Base-by-base conservation (phyloP, 345 rosid genomes). In the Raphanus raphanistrum region DNA sequence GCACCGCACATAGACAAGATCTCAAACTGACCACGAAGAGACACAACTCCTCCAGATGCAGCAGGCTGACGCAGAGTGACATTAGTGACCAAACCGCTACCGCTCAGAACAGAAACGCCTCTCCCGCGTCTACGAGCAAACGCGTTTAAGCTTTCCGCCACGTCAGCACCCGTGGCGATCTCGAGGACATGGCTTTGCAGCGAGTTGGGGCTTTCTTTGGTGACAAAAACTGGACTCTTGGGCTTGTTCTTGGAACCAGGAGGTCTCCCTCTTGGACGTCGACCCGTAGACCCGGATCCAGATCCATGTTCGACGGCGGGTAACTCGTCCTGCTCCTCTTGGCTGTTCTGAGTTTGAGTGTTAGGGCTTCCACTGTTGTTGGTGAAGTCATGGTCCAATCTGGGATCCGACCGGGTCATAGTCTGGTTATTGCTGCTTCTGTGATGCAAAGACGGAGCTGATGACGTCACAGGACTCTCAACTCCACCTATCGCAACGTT, bases 171-270 rank as follows among this genome's bases (percentile, higher is more conserved):
- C 1, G 88, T 89, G 21, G 84, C 76, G 75, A 94, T 90, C 78
- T 90, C 98, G 9, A 94, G 81, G 17, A 94, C 91, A n/a, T 94
- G 97, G 88, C 98, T 92, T 6, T 84, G 90, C 6, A 94, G 87
- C 6, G 95, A 84, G 77, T 90, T 89, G 52, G 97, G 95, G 81
- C 92, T 87, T 71, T 94, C 98, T 77, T 89, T 94, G n/a, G 97
- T 87, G 65, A 94, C 82, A 31, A 94, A 84, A 2, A 90, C 75
- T 0, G 97, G 97, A 5, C 85, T 85, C 75, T 86, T 94, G 0
- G 91, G 90, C 76, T 86, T 92, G 85, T 94, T 94, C 82, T 86
- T 94, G 1, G 98, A 92, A 43, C 98, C 98, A 0, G 93, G 86
- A 2, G 98, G 98, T 17, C 97, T 75, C 0, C 98, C 98, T 74